phyloP scores from a whole-genome alignment of 352 stramenopile species.

The Globisporangium cylindrosporum region DNA sequence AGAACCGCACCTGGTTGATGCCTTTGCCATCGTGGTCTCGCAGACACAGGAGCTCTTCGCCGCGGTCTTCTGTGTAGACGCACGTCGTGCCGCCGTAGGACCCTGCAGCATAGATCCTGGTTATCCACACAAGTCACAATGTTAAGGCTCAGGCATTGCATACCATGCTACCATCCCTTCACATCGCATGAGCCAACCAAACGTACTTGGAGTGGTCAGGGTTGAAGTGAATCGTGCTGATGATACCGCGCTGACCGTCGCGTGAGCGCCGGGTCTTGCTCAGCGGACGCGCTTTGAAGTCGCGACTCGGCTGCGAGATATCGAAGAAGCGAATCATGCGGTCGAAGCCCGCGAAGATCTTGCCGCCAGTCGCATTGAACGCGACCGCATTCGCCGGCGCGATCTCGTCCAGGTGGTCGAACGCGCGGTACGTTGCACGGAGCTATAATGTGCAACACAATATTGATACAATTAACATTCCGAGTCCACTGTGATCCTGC shows the following conservation, averaged over 20 bases:
- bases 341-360: conserved; percentile 86
- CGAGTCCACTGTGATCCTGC: no score
- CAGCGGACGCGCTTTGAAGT: conserved; percentile 53
- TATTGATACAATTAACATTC: background rate
- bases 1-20: conserved; percentile 82
- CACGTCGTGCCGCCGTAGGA: conserved; percentile 81
- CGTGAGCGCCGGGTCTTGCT: conserved; percentile 65
- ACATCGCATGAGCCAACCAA: background rate
- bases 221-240: conserved; percentile 79
- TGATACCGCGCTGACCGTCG: conserved; percentile 69
- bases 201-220: conserved; percentile 67
- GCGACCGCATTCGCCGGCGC: conserved; percentile 67
- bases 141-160: background rate
- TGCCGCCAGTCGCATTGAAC: conserved; percentile 77
- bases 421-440: conserved; percentile 77
- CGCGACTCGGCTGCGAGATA: conserved; percentile 55
- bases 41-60: conserved; percentile 56
- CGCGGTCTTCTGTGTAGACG: conserved; percentile 82
- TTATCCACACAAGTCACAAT: background rate
- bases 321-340: conserved; percentile 84
- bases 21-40: conserved; percentile 70
- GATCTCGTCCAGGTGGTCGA: conserved; percentile 88
- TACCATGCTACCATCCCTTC: background rate
- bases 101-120: conserved; percentile 73
- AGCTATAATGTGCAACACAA: conserved; percentile 23